Evolutionary conservation across 1,284 basidiomycete genomes (phyloP).

Genomic region (Mycosarcoma maydis): DNA sequence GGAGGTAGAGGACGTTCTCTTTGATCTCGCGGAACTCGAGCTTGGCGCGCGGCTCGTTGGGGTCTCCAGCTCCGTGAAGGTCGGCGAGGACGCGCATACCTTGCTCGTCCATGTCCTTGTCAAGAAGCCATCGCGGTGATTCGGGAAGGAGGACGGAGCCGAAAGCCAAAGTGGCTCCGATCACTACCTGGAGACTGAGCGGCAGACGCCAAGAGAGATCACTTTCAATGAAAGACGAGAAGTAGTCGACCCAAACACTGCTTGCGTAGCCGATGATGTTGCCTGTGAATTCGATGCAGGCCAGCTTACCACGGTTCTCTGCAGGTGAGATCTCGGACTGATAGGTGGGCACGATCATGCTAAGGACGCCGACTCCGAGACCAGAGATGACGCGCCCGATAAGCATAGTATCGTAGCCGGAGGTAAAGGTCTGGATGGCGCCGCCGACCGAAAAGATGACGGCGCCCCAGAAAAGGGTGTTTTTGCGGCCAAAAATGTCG

Average conservation of each 20-base stretch:
- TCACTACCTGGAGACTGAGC: constrained; percentile 71
- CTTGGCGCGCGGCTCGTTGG: constrained; percentile 77
- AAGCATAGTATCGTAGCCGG: constrained; percentile 85
- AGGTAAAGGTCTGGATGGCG: constrained; percentile 85
- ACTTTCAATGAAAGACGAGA: constrained; percentile 77
- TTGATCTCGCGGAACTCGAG: constrained; percentile 93
- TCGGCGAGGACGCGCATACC: constrained; percentile 90
- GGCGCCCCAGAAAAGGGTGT: constrained; percentile 87
- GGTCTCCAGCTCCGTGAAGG: constrained; percentile 81
- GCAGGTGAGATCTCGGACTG: constrained; percentile 96
- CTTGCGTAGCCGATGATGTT: constrained; percentile 89
- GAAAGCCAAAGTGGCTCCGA: constrained; percentile 81
- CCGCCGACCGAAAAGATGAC: constrained; percentile 88
- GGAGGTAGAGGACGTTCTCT: constrained; percentile 72
- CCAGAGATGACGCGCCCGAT: constrained; percentile 87
- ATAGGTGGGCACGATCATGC: constrained; percentile 94
- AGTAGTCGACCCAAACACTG: constrained; percentile 84
- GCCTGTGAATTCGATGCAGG: constrained; percentile 94
- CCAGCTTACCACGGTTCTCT: constrained; percentile 74
- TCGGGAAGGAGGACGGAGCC: constrained; percentile 91
- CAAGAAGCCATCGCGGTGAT: constrained; percentile 93
- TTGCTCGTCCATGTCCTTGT: constrained; percentile 83
- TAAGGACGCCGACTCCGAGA: constrained; percentile 88
- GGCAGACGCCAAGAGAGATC: constrained; percentile 69
- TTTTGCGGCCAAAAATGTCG: constrained; percentile 85